These are phyloP conservation scores for Apiospora malaysiana DNA, from an alignment of 2,329 filamentous ascomycete genomes.

Conservation along the genomic window DNA sequence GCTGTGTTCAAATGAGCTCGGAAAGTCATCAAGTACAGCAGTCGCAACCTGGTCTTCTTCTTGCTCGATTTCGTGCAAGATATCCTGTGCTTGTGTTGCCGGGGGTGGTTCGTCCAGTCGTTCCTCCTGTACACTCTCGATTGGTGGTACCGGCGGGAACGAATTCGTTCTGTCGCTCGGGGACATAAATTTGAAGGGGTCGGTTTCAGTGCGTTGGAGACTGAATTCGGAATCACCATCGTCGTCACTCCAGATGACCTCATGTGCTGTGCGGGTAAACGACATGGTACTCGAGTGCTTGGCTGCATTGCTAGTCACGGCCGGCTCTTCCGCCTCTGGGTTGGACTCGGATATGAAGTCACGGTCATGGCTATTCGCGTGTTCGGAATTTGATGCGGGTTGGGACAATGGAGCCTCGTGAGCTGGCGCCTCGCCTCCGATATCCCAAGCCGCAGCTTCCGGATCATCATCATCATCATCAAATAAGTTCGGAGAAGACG, in stretches of 20 bases:
- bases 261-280: conserved; percentile 66
- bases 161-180: conserved; percentile 65
- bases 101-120: conserved; percentile 48
- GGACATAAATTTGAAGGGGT: conserved; percentile 66
- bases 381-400: conserved; percentile 22
- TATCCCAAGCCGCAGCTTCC: conserved; percentile 36
- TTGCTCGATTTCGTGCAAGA: conserved; percentile 59
- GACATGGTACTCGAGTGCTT: conserved; percentile 68
- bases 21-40: conserved; percentile 45
- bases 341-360: conserved; percentile 26
- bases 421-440: conserved; percentile 25
- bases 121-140: conserved; percentile 37
- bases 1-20: conserved; percentile 37
- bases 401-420: conserved; percentile 20
- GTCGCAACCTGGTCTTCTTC: conserved; percentile 50
- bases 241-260: conserved; percentile 60
- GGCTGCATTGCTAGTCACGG: conserved; percentile 39
- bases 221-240: conserved; percentile 66
- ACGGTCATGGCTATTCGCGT: conserved; percentile 26
- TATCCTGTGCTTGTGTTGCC: conserved; percentile 58
- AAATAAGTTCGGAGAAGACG: conserved; percentile 33
- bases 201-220: conserved; percentile 56
- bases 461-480: conserved; percentile 35
- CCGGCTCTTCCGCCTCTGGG: conserved; percentile 25
- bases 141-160: conserved; percentile 62